These are phyloP conservation scores for Citrus hindsii DNA, from an alignment of 345 rosid genomes.

Conservation along the genomic window DNA sequence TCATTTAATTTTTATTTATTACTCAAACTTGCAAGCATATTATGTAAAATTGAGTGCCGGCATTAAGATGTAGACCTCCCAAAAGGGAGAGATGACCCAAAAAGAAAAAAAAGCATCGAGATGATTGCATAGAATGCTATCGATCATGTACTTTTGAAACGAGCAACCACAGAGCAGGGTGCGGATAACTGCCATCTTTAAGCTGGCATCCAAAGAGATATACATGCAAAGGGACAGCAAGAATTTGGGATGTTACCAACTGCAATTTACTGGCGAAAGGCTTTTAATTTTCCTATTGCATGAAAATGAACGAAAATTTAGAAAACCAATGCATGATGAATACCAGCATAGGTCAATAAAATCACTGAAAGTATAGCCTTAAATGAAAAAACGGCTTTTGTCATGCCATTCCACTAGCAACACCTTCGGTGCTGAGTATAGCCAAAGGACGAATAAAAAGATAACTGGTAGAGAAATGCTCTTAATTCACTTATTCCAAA, in stretches of 20 bases:
- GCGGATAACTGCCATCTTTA: neutral
- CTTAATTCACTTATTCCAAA: constrained; percentile 14
- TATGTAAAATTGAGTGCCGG: neutral
- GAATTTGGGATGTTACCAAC: neutral
- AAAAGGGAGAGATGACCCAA: neutral
- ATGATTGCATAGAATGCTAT: no score
- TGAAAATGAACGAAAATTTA: neutral
- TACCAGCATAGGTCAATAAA: neutral
- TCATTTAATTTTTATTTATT: neutral
- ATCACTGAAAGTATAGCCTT: neutral
- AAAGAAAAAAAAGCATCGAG: no score
- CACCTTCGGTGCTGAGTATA: constrained; percentile 22
- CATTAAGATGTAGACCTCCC: neutral
- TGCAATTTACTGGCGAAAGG: no score
- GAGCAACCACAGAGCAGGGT: no score
- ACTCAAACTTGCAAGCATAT: neutral
- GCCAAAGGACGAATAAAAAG: neutral
- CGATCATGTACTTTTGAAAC: no score
- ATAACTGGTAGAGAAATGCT: neutral
- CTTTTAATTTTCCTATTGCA: no score
- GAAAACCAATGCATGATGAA: neutral
- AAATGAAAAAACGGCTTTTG: constrained; percentile 15
- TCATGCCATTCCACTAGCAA: constrained; percentile 2
- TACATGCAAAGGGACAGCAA: neutral
- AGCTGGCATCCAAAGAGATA: neutral